phyloP scores from a whole-genome alignment of 148 eudicot species.

The Heliamphora exappendiculata region DNA sequence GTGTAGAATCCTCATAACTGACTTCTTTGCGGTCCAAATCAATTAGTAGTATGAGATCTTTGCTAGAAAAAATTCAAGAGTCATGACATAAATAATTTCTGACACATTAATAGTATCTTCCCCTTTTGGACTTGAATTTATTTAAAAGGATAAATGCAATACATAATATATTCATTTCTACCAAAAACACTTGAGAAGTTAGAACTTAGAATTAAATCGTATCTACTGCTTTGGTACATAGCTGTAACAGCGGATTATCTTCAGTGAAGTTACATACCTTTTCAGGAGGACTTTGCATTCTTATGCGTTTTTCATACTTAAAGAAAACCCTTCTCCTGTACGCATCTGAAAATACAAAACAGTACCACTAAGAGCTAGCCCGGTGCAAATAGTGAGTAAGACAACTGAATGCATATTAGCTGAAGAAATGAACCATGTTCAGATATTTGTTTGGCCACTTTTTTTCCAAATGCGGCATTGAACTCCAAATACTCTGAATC shows the following conservation, averaged over 20 bases:
- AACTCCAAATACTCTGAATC: neutral
- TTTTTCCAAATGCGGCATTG: neutral
- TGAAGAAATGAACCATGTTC: neutral
- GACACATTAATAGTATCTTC: neutral
- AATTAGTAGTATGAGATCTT: neutral
- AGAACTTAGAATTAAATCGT: too few relatives aligned
- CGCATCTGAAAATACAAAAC: conserved; percentile 40
- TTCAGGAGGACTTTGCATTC: conserved; percentile 72
- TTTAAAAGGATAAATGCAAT: neutral
- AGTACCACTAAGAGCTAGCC: neutral
- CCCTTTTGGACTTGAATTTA: too few relatives aligned
- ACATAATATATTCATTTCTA: neutral
- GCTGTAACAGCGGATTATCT: neutral
- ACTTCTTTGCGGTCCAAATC: neutral
- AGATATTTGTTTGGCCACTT: neutral
- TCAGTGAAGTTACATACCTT: conserved; percentile 39
- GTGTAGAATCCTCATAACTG: neutral
- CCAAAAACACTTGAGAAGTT: neutral
- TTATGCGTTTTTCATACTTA: conserved; percentile 75
- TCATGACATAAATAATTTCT: neutral
- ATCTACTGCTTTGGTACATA: neutral
- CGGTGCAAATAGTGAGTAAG: neutral
- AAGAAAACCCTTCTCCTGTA: conserved; percentile 79
- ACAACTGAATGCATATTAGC: neutral
- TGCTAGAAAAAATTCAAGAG: neutral